Conservation (phyloP, 2,329 filamentous ascomycete species). For the Claviceps africana region DNA sequence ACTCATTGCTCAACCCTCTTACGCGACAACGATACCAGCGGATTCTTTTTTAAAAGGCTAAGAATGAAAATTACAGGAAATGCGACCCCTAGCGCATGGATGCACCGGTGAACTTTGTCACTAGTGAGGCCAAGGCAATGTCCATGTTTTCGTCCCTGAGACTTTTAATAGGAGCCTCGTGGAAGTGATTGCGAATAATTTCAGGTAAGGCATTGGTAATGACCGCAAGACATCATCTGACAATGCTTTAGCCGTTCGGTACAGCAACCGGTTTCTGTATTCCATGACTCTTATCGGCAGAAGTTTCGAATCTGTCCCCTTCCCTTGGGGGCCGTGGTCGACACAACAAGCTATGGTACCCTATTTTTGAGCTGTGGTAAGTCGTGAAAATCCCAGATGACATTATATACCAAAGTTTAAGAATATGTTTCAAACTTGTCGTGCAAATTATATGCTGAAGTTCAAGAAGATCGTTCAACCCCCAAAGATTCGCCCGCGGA, state of each 20-base stretch:
- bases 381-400: background rate
- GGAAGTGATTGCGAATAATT: slow-evolving; percentile 11
- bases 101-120: slow-evolving; percentile 13
- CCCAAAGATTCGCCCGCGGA: background rate
- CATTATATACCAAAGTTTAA: background rate
- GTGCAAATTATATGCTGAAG: background rate
- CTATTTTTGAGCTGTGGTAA: slow-evolving; percentile 12
- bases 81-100: slow-evolving; percentile 4
- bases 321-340: slow-evolving; percentile 5
- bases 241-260: slow-evolving; percentile 10
- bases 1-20: background rate
- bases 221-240: background rate
- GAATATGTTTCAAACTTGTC: no score
- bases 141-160: slow-evolving; percentile 15
- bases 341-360: slow-evolving; percentile 7
- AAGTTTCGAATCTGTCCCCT: slow-evolving; percentile 16
- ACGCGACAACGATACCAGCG: slow-evolving; percentile 3
- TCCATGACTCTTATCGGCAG: slow-evolving; percentile 10
- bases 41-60: background rate
- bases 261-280: slow-evolving; percentile 14
- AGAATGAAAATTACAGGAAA: background rate
- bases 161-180: slow-evolving; percentile 9
- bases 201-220: slow-evolving; percentile 12
- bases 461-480: background rate
- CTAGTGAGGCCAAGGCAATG: slow-evolving; percentile 10